Evolutionary conservation across 2,329 filamentous ascomycete genomes (phyloP), one percentile per base, ranked within the genome.

Genomic region (Nigrospora osmanthi): DNA sequence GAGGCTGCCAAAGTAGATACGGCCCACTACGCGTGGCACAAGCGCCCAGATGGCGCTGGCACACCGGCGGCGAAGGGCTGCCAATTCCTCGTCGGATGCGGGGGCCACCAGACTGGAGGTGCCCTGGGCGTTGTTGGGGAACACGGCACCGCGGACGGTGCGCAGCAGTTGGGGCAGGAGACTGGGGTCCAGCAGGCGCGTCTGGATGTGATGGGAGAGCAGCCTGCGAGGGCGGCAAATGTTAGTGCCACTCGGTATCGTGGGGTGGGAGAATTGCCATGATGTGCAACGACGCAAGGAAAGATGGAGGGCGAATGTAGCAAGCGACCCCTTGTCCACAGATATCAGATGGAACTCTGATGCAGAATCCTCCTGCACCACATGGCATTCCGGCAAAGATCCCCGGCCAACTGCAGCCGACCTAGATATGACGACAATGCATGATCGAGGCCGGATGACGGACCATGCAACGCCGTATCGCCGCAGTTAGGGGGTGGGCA

Each of bases 61-160:
- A 65, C 85, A 85, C 61, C 76, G 78, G 55, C 73, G 74, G 57
- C 81, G 80, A 56, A 89, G 80, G 54, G 73, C 73, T 42, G 69
- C 70, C 52, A 80, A 69, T 57, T 80, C 76, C 55, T 78, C 71
- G 44, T 81, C 72, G 50, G 75, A 75, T 40, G 73, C 72, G 47
- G 83, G 80, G 42, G 83, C 75, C 43, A 74, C 67, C 52, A 83
- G 68, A 48, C 76, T 74, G 55, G 81, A 71, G 52, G 80, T 76
- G 47, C 82, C 84, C 49, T 85, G 82, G 55, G 79, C 73, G 65
- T 94, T 94, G 66, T 88, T 85, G 53, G 93, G 91, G 62, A 96
- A 97, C 45, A 97, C 71, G 49, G 86, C 79, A 56, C 78, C 80
- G 61, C 93, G 86, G 57, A 87, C 74, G 53, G 81, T 77, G 61